Evolutionary conservation across 1,139 yeast genomes (phyloP).

Genomic region (Saccharomyces hybrid): DNA sequence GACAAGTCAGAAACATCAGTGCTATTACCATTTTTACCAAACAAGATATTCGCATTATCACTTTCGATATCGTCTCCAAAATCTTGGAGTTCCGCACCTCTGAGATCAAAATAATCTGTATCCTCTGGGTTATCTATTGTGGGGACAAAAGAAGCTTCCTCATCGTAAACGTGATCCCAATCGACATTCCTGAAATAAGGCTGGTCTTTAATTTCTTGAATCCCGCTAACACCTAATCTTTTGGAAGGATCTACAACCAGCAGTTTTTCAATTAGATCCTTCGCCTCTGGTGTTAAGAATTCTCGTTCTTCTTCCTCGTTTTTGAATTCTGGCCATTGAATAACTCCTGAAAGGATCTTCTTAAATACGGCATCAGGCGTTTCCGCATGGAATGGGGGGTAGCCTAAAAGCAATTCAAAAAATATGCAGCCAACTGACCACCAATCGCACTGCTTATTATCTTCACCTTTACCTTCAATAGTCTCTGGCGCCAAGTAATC

Average conservation of each 20-base stretch:
- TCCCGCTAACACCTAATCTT: slow-evolving; percentile 71
- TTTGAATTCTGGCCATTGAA: slow-evolving; percentile 74
- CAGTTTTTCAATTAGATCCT: slow-evolving; percentile 60
- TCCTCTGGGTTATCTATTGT: slow-evolving; percentile 70
- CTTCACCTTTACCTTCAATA: slow-evolving; percentile 77
- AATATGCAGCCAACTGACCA: slow-evolving; percentile 97
- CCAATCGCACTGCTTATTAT: slow-evolving; percentile 81
- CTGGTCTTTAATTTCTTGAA: slow-evolving; percentile 70
- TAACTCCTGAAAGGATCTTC: slow-evolving; percentile 63
- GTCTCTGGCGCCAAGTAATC: slow-evolving; percentile 98
- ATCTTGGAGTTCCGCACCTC: slow-evolving; percentile 73
- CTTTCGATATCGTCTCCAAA: slow-evolving; percentile 45
- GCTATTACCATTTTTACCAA: neutral
- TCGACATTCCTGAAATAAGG: slow-evolving; percentile 64
- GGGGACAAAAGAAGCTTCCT: slow-evolving; percentile 82
- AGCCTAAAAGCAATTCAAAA: slow-evolving; percentile 87
- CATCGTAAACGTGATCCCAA: slow-evolving; percentile 70
- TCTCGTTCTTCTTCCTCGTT: slow-evolving; percentile 45
- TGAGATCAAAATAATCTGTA: slow-evolving; percentile 82
- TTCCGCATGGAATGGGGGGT: slow-evolving; percentile 87
- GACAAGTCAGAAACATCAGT: neutral
- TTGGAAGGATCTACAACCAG: slow-evolving; percentile 54
- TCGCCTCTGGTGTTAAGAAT: slow-evolving; percentile 59
- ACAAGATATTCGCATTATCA: slow-evolving; percentile 3
- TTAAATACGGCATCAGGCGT: slow-evolving; percentile 77